These are phyloP conservation scores for Scenedesmus sp. DNA, from an alignment of 163 green algal species.

Conservation along the genomic window DNA sequence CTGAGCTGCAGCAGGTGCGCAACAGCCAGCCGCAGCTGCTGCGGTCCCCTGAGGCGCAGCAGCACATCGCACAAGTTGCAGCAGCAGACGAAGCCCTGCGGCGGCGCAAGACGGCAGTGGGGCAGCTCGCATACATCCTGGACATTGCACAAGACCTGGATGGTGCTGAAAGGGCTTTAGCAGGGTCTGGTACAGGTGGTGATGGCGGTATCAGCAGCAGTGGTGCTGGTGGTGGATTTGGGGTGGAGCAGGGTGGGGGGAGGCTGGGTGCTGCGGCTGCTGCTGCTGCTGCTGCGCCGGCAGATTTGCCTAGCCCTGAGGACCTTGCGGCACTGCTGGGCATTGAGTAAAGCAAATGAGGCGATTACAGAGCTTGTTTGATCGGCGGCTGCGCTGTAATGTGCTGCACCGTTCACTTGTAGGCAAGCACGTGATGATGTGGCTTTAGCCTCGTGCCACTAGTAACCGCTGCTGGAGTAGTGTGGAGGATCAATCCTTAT, in stretches of 20 bases:
- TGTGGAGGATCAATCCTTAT: too few species aligned
- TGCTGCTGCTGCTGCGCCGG: background rate
- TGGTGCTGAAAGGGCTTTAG: background rate
- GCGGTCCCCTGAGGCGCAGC: slow-evolving; percentile 18
- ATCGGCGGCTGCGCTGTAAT: too few species aligned
- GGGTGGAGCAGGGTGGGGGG: background rate
- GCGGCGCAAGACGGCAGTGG: slow-evolving; percentile 32
- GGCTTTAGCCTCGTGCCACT: too few species aligned
- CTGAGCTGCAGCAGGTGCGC: slow-evolving; percentile 22
- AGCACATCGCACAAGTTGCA: slow-evolving; percentile 32
- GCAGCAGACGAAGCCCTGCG: slow-evolving; percentile 26
- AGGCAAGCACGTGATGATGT: too few species aligned
- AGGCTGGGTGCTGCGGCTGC: background rate
- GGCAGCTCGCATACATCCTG: slow-evolving; percentile 28
- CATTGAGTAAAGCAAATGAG: background rate
- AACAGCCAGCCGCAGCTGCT: slow-evolving; percentile 26
- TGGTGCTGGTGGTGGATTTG: background rate
- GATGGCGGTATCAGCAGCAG: background rate
- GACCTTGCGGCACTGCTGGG: slow-evolving; percentile 20
- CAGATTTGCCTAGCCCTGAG: background rate
- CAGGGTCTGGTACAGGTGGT: background rate
- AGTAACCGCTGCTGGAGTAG: too few species aligned
- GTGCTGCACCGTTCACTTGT: too few species aligned
- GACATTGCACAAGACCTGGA: slow-evolving; percentile 40
- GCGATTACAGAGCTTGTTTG: too few species aligned